Evolutionary conservation across 805 yeast species (phyloP), one percentile per base, ranked within the genome.

Genomic region (Tetrapisispora phaffii): DNA sequence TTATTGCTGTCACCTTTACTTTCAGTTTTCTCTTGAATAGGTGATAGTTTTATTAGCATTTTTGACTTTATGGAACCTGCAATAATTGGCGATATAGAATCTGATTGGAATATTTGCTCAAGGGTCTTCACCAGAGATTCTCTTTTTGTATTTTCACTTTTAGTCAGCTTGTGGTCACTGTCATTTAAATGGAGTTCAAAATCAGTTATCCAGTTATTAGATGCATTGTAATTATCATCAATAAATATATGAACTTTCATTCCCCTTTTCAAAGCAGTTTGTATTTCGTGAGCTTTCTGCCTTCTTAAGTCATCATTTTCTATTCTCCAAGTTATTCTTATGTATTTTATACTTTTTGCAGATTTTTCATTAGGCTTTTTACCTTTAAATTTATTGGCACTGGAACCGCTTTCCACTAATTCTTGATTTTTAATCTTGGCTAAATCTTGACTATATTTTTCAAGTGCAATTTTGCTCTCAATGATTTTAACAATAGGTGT

Each of bases 311-410:
- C 84, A 35, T 72, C 70, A 29, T 63, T 58, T n/a, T 73, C 71
- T 19, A 78, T 78, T 39, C 73, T 71, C 83, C 83, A 79, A 10
- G 78, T 70, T 3, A 79, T 57, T 36, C 71, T 71, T 29, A 79
- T 60, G 28, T 70, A 61, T 50, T 78, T 78, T n/a, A 68, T 49
- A 28, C 69, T 67, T 0, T 52, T 47, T 15, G 62, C 67, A 2
- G 37, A 44, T 32, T 50, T 57, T 9, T 50, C 50, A 7, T 50
- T 24, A 9, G 51, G 55, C 19, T 34, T 21, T 10, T 42, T 34
- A 9, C 26, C 29, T 7, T 47, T 24, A 23, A 33, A 22, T 38
- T 46, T 47, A 32, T 48, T 56, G 19, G 34, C 41, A 10, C 48
- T 41, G 3, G 50, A 37, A 3, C 64, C 64, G 47, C 51, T 28